phyloP scores from a whole-genome alignment of 202 grass and related monocot species.

The Eragrostis tef region DNA sequence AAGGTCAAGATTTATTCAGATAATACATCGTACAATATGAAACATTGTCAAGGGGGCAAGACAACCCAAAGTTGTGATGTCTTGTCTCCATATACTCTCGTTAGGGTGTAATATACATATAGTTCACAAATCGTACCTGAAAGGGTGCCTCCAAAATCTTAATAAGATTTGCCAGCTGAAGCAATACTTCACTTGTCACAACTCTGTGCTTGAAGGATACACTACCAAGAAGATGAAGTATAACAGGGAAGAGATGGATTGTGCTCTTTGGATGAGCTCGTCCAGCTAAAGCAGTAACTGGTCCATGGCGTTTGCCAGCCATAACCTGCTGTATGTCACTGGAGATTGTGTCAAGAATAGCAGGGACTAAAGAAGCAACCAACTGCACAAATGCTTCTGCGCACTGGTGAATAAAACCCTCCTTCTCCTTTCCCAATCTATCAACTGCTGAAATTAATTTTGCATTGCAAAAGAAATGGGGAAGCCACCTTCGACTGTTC shows the following conservation, averaged over 20 bases:
- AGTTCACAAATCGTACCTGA: constrained; percentile 56
- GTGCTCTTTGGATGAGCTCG: constrained; percentile 78
- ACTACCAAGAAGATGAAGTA: constrained; percentile 96
- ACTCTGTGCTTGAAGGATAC: constrained; percentile 80
- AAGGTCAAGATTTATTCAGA: constrained; percentile 15
- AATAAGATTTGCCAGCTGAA: constrained; percentile 85
- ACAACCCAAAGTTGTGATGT: constrained; percentile 17
- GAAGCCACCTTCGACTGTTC: constrained; percentile 89
- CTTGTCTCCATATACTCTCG: constrained; percentile 19
- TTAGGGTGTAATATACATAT: constrained; percentile 14
- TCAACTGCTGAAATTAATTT: constrained; percentile 88
- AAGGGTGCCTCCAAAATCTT: constrained; percentile 89
- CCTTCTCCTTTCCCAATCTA: constrained; percentile 86
- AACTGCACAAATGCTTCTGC: constrained; percentile 77
- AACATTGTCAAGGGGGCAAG: constrained; percentile 21
- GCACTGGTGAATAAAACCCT: constrained; percentile 82
- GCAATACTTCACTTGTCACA: constrained; percentile 74
- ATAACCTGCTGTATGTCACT: constrained; percentile 91
- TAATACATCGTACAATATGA: constrained; percentile 33
- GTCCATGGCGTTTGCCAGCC: constrained; percentile 84
- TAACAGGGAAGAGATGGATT: constrained; percentile 84
- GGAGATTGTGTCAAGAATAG: constrained; percentile 79
- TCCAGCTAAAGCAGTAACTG: constrained; percentile 63
- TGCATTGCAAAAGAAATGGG: constrained; percentile 80
- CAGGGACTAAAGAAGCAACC: constrained; percentile 68